Evolutionary conservation across 2,329 filamentous ascomycete species (phyloP).

Genomic region (Colletotrichum sidae): DNA sequence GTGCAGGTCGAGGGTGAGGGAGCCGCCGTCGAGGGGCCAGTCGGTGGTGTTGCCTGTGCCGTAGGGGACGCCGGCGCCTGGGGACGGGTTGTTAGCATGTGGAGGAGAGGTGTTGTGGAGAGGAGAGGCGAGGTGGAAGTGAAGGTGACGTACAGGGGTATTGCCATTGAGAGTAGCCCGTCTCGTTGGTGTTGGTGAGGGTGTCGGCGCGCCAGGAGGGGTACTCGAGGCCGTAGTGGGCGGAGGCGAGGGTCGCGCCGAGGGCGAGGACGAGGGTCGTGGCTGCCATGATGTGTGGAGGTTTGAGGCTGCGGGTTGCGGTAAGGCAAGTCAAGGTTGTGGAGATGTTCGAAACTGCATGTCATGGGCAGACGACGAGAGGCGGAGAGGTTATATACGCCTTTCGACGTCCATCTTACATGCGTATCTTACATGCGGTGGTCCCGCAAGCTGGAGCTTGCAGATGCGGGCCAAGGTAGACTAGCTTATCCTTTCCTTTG

Average conservation of each 20-base stretch:
- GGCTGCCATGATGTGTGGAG: constrained; percentile 44
- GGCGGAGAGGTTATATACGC: no score
- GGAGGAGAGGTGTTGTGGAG: constrained; percentile 5
- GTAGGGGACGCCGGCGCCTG: constrained; percentile 62
- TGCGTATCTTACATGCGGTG: no score
- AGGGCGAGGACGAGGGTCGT: constrained; percentile 48
- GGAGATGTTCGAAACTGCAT: no score
- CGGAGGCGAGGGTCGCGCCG: constrained; percentile 52
- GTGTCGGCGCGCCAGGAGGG: constrained; percentile 63
- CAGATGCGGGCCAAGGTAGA: no score
- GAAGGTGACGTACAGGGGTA: constrained; percentile 60
- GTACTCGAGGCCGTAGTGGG: constrained; percentile 62
- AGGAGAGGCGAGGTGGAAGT: neutral
- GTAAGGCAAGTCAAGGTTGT: neutral
- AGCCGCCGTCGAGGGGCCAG: constrained; percentile 64
- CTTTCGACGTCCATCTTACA: no score
- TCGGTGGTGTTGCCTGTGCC: constrained; percentile 60
- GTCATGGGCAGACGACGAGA: no score
- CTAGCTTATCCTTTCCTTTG: no score
- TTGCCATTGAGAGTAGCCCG: constrained; percentile 59
- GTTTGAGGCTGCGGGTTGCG: constrained; percentile 2
- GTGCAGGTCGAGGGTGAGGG: constrained; percentile 61
- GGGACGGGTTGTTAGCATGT: neutral
- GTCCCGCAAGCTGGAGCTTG: no score
- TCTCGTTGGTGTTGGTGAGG: constrained; percentile 50